Evolutionary conservation across 169 alveolate genomes (phyloP), one percentile per base, ranked within the genome.

Genomic region (Eimeria nieschulzi): DNA sequence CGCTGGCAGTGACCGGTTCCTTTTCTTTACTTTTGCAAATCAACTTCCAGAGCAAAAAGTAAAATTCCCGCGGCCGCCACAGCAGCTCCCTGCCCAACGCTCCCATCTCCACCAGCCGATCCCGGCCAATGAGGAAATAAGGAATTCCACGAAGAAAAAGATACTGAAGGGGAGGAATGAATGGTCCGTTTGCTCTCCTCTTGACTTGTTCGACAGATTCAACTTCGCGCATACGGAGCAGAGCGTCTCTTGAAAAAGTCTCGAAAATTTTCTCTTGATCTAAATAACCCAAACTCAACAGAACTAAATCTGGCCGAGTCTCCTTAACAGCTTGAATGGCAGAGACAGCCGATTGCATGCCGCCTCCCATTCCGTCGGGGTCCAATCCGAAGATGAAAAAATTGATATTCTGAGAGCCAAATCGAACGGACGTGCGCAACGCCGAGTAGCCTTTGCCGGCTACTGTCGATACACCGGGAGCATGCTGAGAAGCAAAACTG

Each of bases 71-170:
- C 13, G 92, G 92, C 23, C 26, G 66, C 78, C 63, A 46, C 7
- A 87, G 54, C 33, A 87, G 92, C 64, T 56, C n/a, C 63, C 53
- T 75, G 8, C 86, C 85, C 79, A 59, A 12, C 8, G 92, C 86
- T n/a, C 92, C 82, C 64, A 87, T 87, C 25, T 87, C 92, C 26
- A 64, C 71, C 19, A 87, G 85, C 56, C 82, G 23, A 19, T 79
- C 80, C 25, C 92, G 66, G n/a, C 92, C 92, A 7, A 87, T 17
- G 68, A 64, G 70, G 33, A 9, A 87, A 63, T 72, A 80, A 5
- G 68, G 79, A 0, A 33, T 33, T 10, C 46, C 25, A 7, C 15
- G 53, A 19, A 72, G 86, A 9, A 71, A n/a, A 46, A 87, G 9
- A 10, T 25, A 75, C 63, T 87, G 92, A 2, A 87, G 3, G 9